phyloP scores from a whole-genome alignment of 2,329 filamentous ascomycete species.

The Sphaerulina musiva region DNA sequence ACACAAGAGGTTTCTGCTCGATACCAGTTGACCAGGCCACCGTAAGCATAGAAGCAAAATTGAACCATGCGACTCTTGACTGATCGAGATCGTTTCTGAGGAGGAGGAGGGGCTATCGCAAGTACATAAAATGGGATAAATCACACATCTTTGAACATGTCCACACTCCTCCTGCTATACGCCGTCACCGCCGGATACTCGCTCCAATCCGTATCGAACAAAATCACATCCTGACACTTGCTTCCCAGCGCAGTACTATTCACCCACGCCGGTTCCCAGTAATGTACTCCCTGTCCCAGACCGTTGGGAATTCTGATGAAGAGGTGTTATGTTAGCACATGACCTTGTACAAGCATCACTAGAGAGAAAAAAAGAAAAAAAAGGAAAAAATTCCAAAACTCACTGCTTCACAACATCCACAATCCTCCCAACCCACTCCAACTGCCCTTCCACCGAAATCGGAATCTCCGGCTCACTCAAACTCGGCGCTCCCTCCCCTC shows the following conservation, averaged over 20 bases:
- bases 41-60: too few relatives aligned
- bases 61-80: too few relatives aligned
- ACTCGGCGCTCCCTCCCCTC: constrained; percentile 21
- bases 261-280: constrained; percentile 32
- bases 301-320: constrained; percentile 22
- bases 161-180: constrained; percentile 25
- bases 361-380: too few relatives aligned
- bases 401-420: constrained; percentile 26
- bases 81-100: too few relatives aligned
- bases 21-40: too few relatives aligned
- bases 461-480: constrained; percentile 32
- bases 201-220: constrained; percentile 29
- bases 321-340: background rate
- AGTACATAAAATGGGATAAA: too few relatives aligned
- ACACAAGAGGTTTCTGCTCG: too few relatives aligned
- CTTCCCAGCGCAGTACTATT: constrained; percentile 31
- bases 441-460: constrained; percentile 25
- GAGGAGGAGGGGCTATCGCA: too few relatives aligned
- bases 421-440: constrained; percentile 28
- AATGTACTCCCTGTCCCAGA: constrained; percentile 30
- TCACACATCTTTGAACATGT: constrained; percentile 23
- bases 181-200: constrained; percentile 26
- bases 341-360: background rate
- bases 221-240: constrained; percentile 27
- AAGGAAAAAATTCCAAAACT: background rate